phyloP scores from a whole-genome alignment of 2,329 filamentous ascomycete genomes.

The Plectosphaerella cucumerina region DNA sequence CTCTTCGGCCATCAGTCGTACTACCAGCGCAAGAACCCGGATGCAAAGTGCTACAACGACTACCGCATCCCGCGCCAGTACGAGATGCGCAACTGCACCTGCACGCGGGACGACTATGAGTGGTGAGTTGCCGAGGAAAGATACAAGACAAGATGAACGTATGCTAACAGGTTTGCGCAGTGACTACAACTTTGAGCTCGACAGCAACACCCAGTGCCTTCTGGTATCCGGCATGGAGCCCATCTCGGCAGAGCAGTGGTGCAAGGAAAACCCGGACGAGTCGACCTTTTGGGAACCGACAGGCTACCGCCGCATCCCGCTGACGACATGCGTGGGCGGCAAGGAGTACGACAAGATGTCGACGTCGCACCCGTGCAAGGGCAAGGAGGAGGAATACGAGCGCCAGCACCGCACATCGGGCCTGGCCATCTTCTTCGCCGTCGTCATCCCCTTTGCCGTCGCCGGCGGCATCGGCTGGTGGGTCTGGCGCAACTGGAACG shows the following conservation, averaged over 20 bases:
- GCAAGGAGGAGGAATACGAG: constrained; percentile 78
- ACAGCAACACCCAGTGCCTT: constrained; percentile 69
- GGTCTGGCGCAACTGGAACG: constrained; percentile 78
- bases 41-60: constrained; percentile 77
- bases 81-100: constrained; percentile 74
- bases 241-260: constrained; percentile 44
- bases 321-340: constrained; percentile 82
- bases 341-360: constrained; percentile 66
- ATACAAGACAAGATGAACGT: neutral
- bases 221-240: constrained; percentile 72
- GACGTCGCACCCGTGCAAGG: constrained; percentile 62
- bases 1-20: constrained; percentile 87
- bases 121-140: constrained; percentile 56
- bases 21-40: constrained; percentile 87
- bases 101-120: constrained; percentile 83
- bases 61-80: constrained; percentile 67
- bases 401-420: constrained; percentile 66
- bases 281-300: constrained; percentile 79
- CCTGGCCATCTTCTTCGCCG: constrained; percentile 77
- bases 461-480: constrained; percentile 77
- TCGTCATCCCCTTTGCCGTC: constrained; percentile 68
- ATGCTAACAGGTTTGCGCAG: constrained; percentile 40
- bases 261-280: constrained; percentile 59
- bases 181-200: constrained; percentile 89
- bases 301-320: constrained; percentile 83